Evolutionary conservation across 192 early-diverging fungal genomes (phyloP), one percentile per base, ranked within the genome.

Genomic region (Backusella westeae): DNA sequence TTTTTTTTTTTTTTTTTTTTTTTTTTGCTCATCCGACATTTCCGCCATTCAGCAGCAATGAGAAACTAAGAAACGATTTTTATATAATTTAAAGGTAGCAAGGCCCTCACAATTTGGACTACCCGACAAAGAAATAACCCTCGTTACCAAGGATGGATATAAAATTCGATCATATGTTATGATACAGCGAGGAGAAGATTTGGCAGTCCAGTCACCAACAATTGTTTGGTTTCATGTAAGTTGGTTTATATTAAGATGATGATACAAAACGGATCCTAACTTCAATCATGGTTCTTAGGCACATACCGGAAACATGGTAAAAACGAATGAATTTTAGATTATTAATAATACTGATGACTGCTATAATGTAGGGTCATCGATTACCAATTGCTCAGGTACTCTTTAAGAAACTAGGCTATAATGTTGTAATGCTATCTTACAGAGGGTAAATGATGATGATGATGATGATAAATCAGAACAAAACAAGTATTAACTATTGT

Each of bases 361-460:
- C 12, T 41, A 21, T 38, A 17, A 39, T 21, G 19, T 23, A 89
- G 93, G 97, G 98, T 46, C 97, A 99, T 80, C 86, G 98, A 29
- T 87, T 99, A 71, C 96, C 96, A 5, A 95, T 98, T 66, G 96
- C 96, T 34, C 84, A 89, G 72, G 81, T 90, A 15, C 85, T 98
- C 66, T 89, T 94, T 75, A 79, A 85, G 32, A 80, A 82, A 26
- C 86, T 90, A 42, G 85, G 88, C 23, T 91, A 89, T 87, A 98
- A 99, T 81, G 91, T 99, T n/a, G 91, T 97, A 69, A 94, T 98
- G 94, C 86, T 98, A 32, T 97, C 96, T 35, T 99, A 99, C 76
- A 88, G 98, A 73, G 97, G 98, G 87, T 94, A 89, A 79, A 77
- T 29, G 19, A 46, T 46, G 15, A 46, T 5, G 17, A 46, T 39